A percentile compares a stretch with the other conserved stretches of the same genome.
Evolutionary conservation across 306 rosid genomes (phyloP).

Genomic region (Ormosia emarginata): DNA sequence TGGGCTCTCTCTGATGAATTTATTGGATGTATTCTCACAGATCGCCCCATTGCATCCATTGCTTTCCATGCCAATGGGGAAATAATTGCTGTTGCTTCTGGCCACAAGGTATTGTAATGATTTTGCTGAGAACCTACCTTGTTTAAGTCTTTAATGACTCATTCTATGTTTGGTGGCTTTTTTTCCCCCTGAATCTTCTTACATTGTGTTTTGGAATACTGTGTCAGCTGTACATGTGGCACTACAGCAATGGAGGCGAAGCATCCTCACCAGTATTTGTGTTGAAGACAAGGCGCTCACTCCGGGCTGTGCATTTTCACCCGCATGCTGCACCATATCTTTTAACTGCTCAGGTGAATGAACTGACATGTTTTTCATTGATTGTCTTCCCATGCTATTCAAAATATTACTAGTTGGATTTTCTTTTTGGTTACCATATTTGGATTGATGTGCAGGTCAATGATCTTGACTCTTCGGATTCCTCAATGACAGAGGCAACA

Average conservation of each 20-base stretch:
- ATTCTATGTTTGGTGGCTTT: constrained; percentile 2
- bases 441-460: constrained; percentile 40
- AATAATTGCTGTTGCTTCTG: constrained; percentile 54
- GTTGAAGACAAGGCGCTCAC: constrained; percentile 46
- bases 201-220: neutral
- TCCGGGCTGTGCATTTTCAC: constrained; percentile 53
- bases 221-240: constrained; percentile 45
- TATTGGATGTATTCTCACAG: constrained; percentile 19
- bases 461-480: constrained; percentile 46
- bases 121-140: neutral
- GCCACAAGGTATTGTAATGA: constrained; percentile 35
- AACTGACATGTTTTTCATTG: constrained; percentile 2
- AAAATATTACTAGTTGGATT: neutral
- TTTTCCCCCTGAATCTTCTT: neutral
- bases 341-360: constrained; percentile 45
- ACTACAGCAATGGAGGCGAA: constrained; percentile 36
- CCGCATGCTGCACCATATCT: constrained; percentile 44
- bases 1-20: constrained; percentile 6
- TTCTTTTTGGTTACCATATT: neutral
- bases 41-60: constrained; percentile 49
- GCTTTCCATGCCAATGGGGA: constrained; percentile 56
- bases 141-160: neutral
- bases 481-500: constrained; percentile 41
- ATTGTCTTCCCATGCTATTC: constrained; percentile 5
- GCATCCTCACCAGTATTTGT: constrained; percentile 30